Evolutionary conservation across 2,329 filamentous ascomycete species (phyloP).

Genomic region (Penicillium sp.): DNA sequence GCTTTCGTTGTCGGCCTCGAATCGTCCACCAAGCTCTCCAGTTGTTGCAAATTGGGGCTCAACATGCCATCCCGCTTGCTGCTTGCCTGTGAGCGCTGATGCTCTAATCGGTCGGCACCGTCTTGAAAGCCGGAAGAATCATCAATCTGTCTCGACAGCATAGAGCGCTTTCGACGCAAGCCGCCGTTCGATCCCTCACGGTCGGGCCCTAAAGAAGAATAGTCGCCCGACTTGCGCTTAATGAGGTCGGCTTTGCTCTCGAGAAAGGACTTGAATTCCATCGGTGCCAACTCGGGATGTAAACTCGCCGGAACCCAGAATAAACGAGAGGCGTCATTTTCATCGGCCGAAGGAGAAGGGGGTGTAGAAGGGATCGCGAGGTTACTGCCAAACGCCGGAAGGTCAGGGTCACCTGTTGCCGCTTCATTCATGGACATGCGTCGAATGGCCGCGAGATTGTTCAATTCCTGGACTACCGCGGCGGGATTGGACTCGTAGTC

Average conservation of each 20-base stretch:
- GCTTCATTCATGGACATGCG: conserved; percentile 92
- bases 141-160: conserved; percentile 88
- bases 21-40: conserved; percentile 80
- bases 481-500: conserved; percentile 86
- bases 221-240: conserved; percentile 72
- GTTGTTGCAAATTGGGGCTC: conserved; percentile 60
- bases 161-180: conserved; percentile 83
- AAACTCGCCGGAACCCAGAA: conserved; percentile 95
- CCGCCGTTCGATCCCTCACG: conserved; percentile 53
- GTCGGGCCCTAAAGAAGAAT: conserved; percentile 51
- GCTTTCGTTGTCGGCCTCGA: conserved; percentile 64
- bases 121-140: conserved; percentile 70
- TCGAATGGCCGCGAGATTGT: conserved; percentile 82
- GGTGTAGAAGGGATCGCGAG: conserved; percentile 40
- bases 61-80: conserved; percentile 45
- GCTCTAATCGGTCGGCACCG: conserved; percentile 72
- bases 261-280: conserved; percentile 93
- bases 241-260: conserved; percentile 91
- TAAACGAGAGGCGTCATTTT: conserved; percentile 79
- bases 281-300: conserved; percentile 89
- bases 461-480: conserved; percentile 85
- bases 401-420: conserved; percentile 54
- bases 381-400: conserved; percentile 41
- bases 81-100: conserved; percentile 59
- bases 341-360: conserved; percentile 53